phyloP scores from a whole-genome alignment of 805 yeast genomes.

The Nakazawaea ishiwadae region DNA sequence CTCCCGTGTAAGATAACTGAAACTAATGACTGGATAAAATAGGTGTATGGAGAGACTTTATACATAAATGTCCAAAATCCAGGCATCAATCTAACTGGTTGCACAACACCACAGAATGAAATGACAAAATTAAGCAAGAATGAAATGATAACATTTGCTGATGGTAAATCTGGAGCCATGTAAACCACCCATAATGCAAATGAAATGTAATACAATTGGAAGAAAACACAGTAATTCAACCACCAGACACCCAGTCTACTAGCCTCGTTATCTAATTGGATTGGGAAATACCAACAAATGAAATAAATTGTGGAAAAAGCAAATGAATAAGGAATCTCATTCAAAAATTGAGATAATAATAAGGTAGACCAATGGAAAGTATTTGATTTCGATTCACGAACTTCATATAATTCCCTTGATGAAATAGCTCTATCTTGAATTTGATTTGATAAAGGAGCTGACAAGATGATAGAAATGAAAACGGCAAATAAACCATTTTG shows the following conservation, averaged over 20 bases:
- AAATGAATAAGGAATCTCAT: conserved; percentile 58
- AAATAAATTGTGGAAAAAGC: conserved; percentile 44
- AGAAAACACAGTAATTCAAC: conserved; percentile 41
- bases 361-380: conserved; percentile 69
- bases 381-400: conserved; percentile 65
- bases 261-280: conserved; percentile 34
- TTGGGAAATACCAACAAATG: conserved; percentile 32
- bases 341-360: conserved; percentile 45
- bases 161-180: conserved; percentile 59
- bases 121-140: conserved; percentile 53
- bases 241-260: conserved; percentile 45
- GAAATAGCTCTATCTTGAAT: conserved; percentile 54
- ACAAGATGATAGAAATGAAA: conserved; percentile 52
- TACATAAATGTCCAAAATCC: conserved; percentile 86
- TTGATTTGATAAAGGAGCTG: conserved; percentile 57
- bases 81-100: conserved; percentile 55
- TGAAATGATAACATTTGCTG: conserved; percentile 58
- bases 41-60: conserved; percentile 68
- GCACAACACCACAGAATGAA: conserved; percentile 68
- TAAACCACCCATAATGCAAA: conserved; percentile 52
- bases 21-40: conserved; percentile 56
- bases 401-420: conserved; percentile 62
- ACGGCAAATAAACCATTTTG: conserved; percentile 56
- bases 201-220: conserved; percentile 45
- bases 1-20: conserved; percentile 44